A percentile compares a stretch with the other conserved stretches of the same genome.
phyloP scores from a whole-genome alignment of 2,329 filamentous ascomycete genomes.

The Blastomyces gilchristii region DNA sequence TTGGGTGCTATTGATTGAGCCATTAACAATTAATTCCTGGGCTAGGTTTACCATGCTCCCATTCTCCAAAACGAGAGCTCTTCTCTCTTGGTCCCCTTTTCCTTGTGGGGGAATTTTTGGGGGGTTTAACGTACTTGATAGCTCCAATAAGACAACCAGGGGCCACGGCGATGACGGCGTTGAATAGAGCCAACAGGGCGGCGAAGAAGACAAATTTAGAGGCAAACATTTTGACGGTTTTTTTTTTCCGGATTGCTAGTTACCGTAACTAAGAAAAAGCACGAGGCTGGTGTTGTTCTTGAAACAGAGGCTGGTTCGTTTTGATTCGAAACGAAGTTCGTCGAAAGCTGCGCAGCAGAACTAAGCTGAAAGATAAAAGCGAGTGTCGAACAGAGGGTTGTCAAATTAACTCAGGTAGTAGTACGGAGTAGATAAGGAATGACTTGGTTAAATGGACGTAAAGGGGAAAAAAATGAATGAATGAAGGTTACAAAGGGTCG shows the following conservation, averaged over 20 bases:
- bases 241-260: neutral
- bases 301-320: constrained; percentile 12
- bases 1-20: constrained; percentile 24
- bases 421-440: constrained; percentile 10
- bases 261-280: neutral
- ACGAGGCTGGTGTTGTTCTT: constrained; percentile 1
- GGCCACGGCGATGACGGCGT: constrained; percentile 34
- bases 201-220: constrained; percentile 34
- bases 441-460: constrained; percentile 12
- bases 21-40: constrained; percentile 12
- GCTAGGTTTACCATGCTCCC: neutral
- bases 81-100: neutral
- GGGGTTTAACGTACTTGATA: constrained; percentile 36
- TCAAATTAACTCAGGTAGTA: neutral
- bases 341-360: constrained; percentile 13
- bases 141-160: constrained; percentile 43
- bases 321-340: constrained; percentile 13
- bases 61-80: neutral
- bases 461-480: constrained; percentile 17
- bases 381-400: neutral
- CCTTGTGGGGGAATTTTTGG: neutral
- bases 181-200: constrained; percentile 37
- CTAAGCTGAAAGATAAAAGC: constrained; percentile 7
- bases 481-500: constrained; percentile 7
- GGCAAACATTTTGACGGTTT: constrained; percentile 34